Evolutionary conservation across 345 rosid species (phyloP).

Genomic region (Erodium maritimum): DNA sequence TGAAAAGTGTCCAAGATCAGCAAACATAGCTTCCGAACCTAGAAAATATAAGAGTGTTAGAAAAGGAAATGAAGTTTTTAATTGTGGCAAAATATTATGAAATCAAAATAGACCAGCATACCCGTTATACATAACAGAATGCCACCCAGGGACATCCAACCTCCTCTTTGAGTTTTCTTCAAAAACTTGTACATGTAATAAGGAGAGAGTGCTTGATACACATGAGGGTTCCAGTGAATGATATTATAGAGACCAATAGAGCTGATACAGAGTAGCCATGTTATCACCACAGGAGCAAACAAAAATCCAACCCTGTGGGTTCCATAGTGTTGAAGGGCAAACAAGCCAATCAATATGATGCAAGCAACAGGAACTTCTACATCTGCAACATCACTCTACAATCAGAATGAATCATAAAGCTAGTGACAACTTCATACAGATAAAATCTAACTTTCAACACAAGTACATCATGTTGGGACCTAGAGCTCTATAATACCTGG

Average conservation of each 20-base stretch:
- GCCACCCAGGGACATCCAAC: constrained; percentile 78
- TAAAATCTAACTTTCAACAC: background rate
- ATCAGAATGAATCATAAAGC: constrained; percentile 1
- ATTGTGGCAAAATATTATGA: too few relatives aligned
- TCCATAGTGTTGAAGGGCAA: constrained; percentile 73
- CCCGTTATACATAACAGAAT: constrained; percentile 69
- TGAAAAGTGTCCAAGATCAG: constrained; percentile 75
- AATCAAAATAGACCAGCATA: background rate
- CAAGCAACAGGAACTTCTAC: constrained; percentile 59
- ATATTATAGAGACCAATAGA: constrained; percentile 57
- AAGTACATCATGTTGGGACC: background rate
- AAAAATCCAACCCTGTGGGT: constrained; percentile 67
- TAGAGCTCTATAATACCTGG: too few relatives aligned
- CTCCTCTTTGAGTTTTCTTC: constrained; percentile 56
- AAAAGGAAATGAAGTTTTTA: too few relatives aligned
- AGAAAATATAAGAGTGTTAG: background rate
- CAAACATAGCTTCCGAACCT: constrained; percentile 85
- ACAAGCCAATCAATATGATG: constrained; percentile 47
- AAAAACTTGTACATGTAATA: constrained; percentile 57
- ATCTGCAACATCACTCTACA: constrained; percentile 30
- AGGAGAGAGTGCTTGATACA: constrained; percentile 64
- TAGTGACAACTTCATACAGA: background rate
- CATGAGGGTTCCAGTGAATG: constrained; percentile 57
- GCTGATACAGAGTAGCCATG: constrained; percentile 63
- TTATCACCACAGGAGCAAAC: constrained; percentile 59